These are phyloP conservation scores for Apiospora pterosperma DNA, from an alignment of 2,329 filamentous ascomycete genomes.

Conservation along the genomic window DNA sequence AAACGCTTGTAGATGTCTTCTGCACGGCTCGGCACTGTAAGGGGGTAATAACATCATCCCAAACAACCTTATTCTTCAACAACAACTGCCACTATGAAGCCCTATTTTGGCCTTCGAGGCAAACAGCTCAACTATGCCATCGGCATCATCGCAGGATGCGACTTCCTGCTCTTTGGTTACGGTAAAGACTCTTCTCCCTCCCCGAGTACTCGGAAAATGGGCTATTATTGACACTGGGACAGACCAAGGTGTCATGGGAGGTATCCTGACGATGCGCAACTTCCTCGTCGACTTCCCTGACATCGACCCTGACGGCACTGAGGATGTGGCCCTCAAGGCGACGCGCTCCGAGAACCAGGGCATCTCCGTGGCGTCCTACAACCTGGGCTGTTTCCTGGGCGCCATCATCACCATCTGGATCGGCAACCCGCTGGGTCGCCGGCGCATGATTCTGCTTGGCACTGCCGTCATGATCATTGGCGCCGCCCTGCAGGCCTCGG, in stretches of 20 bases:
- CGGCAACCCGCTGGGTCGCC: constrained; percentile 55
- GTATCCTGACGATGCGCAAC: constrained; percentile 64
- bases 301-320: constrained; percentile 43
- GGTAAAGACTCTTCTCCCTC: constrained; percentile 32
- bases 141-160: constrained; percentile 67
- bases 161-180: constrained; percentile 63
- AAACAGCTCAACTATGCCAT: constrained; percentile 65
- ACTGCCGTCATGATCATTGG: constrained; percentile 57
- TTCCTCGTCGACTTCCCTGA: constrained; percentile 55
- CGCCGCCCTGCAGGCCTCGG: constrained; percentile 38
- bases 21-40: neutral
- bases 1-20: neutral
- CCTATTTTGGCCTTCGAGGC: constrained; percentile 64
- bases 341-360: constrained; percentile 48
- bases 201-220: neutral
- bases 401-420: constrained; percentile 43
- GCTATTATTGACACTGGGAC: constrained; percentile 15
- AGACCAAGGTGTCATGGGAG: constrained; percentile 76
- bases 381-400: constrained; percentile 56
- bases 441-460: constrained; percentile 54
- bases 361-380: constrained; percentile 54
- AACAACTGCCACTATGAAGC: constrained; percentile 21
- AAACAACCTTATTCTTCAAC: neutral
- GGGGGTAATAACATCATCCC: neutral
- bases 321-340: constrained; percentile 28